A percentile compares a stretch with the other conserved stretches of the same genome.
Conservation (phyloP, 2,329 filamentous ascomycete species). For the Rhynchosporium secalis region DNA sequence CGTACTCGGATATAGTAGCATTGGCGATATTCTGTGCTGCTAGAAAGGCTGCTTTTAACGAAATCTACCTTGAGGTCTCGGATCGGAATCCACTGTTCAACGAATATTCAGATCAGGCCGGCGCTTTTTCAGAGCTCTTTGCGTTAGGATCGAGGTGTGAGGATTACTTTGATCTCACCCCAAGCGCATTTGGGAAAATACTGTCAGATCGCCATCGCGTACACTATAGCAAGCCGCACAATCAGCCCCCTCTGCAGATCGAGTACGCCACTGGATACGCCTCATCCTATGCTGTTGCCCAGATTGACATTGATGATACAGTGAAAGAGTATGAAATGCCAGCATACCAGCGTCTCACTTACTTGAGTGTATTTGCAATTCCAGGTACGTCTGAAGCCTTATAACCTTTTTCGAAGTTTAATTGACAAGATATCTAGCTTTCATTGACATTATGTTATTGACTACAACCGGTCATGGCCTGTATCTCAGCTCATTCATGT, state of each 20-base stretch:
- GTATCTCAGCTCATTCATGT: slow-evolving; percentile 15
- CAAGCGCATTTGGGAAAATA: slow-evolving; percentile 14
- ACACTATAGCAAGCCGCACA: slow-evolving; percentile 13
- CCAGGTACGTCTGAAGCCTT: neutral
- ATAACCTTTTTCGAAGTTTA: neutral
- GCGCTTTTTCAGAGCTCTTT: slow-evolving; percentile 13
- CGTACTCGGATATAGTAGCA: slow-evolving; percentile 13
- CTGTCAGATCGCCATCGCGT: slow-evolving; percentile 14
- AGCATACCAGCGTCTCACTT: slow-evolving; percentile 13
- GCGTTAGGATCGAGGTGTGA: slow-evolving; percentile 12
- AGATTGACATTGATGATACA: slow-evolving; percentile 16
- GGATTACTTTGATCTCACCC: slow-evolving; percentile 17
- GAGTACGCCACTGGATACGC: slow-evolving; percentile 8
- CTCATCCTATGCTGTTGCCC: slow-evolving; percentile 11
- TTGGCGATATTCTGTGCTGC: slow-evolving; percentile 14
- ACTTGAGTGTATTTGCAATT: slow-evolving; percentile 14
- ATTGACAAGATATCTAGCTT: neutral
- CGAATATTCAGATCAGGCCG: slow-evolving; percentile 14
- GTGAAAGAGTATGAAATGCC: slow-evolving; percentile 1
- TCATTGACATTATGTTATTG: slow-evolving; percentile 13
- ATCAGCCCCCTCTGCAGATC: slow-evolving; percentile 16
- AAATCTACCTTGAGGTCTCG: slow-evolving; percentile 15
- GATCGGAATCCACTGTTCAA: slow-evolving; percentile 17
- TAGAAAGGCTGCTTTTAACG: slow-evolving; percentile 11
- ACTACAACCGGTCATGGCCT: slow-evolving; percentile 13